phyloP scores from a whole-genome alignment of 495 filamentous ascomycete genomes.

The Achaetomiella virescens region DNA sequence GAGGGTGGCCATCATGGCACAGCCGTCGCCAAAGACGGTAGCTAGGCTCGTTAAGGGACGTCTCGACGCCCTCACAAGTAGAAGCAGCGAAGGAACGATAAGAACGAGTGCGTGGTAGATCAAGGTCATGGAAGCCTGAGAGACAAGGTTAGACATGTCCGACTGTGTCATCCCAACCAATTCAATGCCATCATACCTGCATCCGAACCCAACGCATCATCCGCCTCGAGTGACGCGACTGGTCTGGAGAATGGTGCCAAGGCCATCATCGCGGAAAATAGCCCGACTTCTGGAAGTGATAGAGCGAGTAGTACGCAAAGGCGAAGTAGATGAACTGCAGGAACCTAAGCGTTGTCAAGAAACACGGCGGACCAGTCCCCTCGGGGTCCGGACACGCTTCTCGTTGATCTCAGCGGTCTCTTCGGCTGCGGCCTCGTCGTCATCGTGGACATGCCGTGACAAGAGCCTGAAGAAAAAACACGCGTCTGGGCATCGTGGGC shows the following conservation, averaged over 20 bases:
- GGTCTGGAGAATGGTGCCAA: constrained; percentile 3
- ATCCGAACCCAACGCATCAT: constrained; percentile 8
- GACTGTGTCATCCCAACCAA: neutral
- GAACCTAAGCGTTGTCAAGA: constrained; percentile 3
- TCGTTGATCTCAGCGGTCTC: constrained; percentile 34
- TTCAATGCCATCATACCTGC: neutral
- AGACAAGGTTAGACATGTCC: constrained; percentile 1
- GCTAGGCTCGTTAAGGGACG: constrained; percentile 10
- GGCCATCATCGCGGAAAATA: constrained; percentile 7
- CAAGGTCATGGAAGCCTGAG: constrained; percentile 2
- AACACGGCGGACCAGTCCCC: constrained; percentile 9
- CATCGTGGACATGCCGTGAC: neutral
- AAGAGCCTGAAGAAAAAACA: neutral
- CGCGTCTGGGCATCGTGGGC: constrained; percentile 3
- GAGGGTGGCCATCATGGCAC: constrained; percentile 14
- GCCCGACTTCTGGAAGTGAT: constrained; percentile 9
- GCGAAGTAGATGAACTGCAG: constrained; percentile 13
- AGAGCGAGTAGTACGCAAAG: constrained; percentile 4
- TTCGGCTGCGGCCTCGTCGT: neutral
- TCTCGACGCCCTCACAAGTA: constrained; percentile 5
- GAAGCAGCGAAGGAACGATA: constrained; percentile 2
- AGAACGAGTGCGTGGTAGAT: constrained; percentile 8
- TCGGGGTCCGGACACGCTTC: constrained; percentile 59
- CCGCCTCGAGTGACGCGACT: neutral
- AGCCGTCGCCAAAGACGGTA: constrained; percentile 15